Evolutionary conservation across 2,329 filamentous ascomycete species (phyloP), one percentile per base, ranked within the genome.

Genomic region (Ceratocystis colombiana): DNA sequence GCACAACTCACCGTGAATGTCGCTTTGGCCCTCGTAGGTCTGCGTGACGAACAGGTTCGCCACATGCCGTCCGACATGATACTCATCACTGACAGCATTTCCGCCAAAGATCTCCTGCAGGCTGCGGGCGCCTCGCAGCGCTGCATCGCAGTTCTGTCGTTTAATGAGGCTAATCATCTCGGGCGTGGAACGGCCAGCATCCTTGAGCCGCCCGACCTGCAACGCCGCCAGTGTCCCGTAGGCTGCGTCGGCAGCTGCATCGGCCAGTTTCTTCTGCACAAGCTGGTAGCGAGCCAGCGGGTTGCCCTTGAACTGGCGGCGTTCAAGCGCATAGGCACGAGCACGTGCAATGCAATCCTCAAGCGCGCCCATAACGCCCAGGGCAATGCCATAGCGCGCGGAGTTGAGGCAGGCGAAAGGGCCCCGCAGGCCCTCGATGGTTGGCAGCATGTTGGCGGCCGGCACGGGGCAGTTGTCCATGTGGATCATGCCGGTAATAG

Each of bases 101-200:
- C 94, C 94, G 67, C 94, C 94, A 77, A 99, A 96, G 25, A 99
- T 84, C 78, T 99, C 94, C 76, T 99, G 94, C 68, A 99, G 79
- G 73, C 82, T 79, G 70, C 94, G 82, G 22, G 91, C 86, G 70
- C 93, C 91, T 37, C 83, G 79, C 72, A 99, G 79, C 17, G 94
- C 94, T 64, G 87, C 81, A 76, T 99, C 94, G 76, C 94, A 99
- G 77, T 99, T 99, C 78, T 97, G 92, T 71, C 94, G 82, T 83
- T 99, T 99, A 74, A 97, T 86, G 89, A 99, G 84, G 74, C 84
- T 86, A 72, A 99, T 96, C 93, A 97, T 97, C 79, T 99, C 94
- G 5, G 94, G 92, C 2, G 88, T 86, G 28, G 84, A 85, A 76
- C 90, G 89, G 69, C 92, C 92, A 74, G 90, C 86, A 72, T 97